Conservation (phyloP, 306 rosid species). For the Bauhinia variegata region DNA sequence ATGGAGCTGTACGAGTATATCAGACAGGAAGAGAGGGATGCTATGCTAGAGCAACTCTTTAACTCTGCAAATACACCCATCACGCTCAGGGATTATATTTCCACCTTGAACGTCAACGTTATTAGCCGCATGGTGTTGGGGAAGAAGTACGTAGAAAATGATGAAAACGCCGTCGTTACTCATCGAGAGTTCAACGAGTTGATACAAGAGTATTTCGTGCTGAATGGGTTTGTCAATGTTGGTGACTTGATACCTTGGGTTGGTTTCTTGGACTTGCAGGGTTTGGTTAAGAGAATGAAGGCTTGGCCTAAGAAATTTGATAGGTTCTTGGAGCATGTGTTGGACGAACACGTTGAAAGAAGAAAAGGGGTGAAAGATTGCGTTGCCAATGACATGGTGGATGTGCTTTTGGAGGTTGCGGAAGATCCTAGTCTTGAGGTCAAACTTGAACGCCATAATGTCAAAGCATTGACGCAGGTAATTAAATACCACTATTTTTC, state of each 20-base stretch:
- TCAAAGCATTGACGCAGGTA: conserved; percentile 64
- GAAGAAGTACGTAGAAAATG: conserved; percentile 54
- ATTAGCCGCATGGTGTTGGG: conserved; percentile 67
- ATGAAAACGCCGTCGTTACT: conserved; percentile 32
- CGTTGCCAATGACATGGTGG: conserved; percentile 57
- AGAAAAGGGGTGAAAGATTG: conserved; percentile 40
- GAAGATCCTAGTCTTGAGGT: conserved; percentile 48
- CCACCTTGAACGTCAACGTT: conserved; percentile 50
- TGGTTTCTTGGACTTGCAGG: conserved; percentile 60
- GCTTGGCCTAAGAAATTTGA: conserved; percentile 52
- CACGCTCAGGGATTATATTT: conserved; percentile 36
- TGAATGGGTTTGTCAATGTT: conserved; percentile 57
- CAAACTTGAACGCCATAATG: conserved; percentile 48
- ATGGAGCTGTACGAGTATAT: conserved; percentile 55
- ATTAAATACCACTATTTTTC: not conserved
- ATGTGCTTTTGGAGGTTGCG: conserved; percentile 54
- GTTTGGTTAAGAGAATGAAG: conserved; percentile 66
- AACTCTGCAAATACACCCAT: conserved; percentile 17
- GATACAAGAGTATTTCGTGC: conserved; percentile 60
- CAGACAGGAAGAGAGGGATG: conserved; percentile 45
- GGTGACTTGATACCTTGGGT: conserved; percentile 66
- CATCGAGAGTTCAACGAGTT: conserved; percentile 54
- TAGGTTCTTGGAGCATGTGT: conserved; percentile 57
- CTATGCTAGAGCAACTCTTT: conserved; percentile 24
- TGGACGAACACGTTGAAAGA: conserved; percentile 55